A percentile compares a stretch with the other conserved stretches of the same genome.
Evolutionary conservation across 164 flowering plant species (phyloP).

Genomic region (Echeveria elegans): DNA sequence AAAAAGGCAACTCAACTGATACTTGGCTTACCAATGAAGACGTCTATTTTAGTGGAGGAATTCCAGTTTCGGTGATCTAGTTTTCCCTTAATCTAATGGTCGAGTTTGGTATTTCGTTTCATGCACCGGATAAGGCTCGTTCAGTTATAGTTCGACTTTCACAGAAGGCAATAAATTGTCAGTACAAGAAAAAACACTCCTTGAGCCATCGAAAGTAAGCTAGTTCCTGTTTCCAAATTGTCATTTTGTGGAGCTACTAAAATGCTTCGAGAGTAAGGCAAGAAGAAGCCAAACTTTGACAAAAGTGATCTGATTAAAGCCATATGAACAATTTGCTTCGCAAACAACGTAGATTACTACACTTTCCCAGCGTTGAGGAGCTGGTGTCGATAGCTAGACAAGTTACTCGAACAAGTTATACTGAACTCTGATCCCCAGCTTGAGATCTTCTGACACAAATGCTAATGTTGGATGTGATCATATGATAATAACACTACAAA

Average conservation of each 20-base stretch:
- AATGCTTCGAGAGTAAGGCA: constrained; percentile 15
- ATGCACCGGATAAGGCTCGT: neutral
- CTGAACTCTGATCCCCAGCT: constrained; percentile 57
- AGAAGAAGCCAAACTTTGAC: constrained; percentile 9
- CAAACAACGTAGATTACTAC: constrained; percentile 53
- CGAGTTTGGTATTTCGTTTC: neutral
- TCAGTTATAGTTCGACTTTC: constrained; percentile 8
- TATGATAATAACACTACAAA: no score
- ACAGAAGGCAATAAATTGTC: constrained; percentile 20
- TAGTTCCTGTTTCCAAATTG: constrained; percentile 28
- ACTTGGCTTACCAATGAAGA: constrained; percentile 16
- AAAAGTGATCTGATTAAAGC: constrained; percentile 28
- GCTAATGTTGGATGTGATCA: no score
- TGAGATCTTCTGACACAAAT: constrained; percentile 40
- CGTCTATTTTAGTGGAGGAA: constrained; percentile 12
- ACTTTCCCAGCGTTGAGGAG: constrained; percentile 53
- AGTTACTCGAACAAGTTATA: constrained; percentile 28
- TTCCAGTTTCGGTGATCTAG: constrained; percentile 20
- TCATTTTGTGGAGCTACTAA: constrained; percentile 21
- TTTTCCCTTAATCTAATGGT: neutral
- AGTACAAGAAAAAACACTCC: constrained; percentile 18
- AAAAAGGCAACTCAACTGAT: constrained; percentile 15
- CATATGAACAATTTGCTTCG: constrained; percentile 33
- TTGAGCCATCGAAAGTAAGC: constrained; percentile 24
- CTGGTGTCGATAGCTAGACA: constrained; percentile 29